Base-by-base conservation (phyloP, 306 rosid species). In the Casuarina glauca region DNA sequence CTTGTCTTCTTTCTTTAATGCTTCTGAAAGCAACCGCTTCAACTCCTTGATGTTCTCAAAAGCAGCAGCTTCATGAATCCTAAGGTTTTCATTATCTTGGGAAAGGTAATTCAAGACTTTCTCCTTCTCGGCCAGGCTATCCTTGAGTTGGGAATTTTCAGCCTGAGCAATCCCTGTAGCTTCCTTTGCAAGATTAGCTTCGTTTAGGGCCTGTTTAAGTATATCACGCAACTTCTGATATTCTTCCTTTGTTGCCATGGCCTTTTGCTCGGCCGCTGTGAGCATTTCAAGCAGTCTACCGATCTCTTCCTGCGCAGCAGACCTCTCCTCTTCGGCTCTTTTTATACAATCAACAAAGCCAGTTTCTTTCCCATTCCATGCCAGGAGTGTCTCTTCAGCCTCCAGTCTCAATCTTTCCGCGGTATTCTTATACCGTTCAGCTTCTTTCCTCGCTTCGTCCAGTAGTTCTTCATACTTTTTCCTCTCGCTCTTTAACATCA, bases 201-300 rank as follows among this genome's bases (percentile, higher is more conserved):
- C 98, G 61, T 82, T 95, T 74, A 95, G 68, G 0, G 97, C 98
- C 50, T 95, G 98, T 74, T 95, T 95, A 3, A 95, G 89, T 74
- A 95, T 92, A 75, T 95, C 98, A 0, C 98, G 86, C 48, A 95
- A 4, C 81, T 90, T 92, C 6, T 84, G 87, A 60, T 84, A 92
- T 57, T 94, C 98, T 64, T 87, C 97, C 82, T 88, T 94, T 0
- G 98, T 85, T 15, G 67, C 75, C 69, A 48, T 70, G 6, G 9
- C 67, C 54, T 82, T 87, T 46, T 19, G 64, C 70, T 90, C 95
- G 0, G 86, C 86, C 17, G 78, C 89, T 0, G 38, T 78, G 0
- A 90, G 62, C 54, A 73, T 15, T 6, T 88, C 92, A 10, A 73
- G 57, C 55, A 88, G 49, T 49, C 83, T 81, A 4, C 3, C 3